Evolutionary conservation across 208 protist species (phyloP).

Genomic region (Leishmania lainsoni): DNA sequence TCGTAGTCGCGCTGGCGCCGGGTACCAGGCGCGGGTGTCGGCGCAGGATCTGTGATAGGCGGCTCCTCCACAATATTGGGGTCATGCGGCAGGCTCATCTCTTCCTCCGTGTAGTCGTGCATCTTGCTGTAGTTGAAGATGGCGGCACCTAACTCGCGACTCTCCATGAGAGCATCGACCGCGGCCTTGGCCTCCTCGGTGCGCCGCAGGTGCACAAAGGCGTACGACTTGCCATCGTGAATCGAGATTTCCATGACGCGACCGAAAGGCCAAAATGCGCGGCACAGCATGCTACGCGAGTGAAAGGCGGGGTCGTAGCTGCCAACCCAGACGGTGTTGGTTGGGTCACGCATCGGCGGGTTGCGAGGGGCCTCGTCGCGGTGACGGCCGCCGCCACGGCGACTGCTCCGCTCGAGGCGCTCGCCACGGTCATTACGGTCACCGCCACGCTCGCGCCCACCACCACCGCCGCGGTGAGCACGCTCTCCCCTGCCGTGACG

Average conservation of each 20-base stretch:
- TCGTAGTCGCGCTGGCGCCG: conserved; percentile 21
- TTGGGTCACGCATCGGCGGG: conserved; percentile 61
- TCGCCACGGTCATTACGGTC: conserved; percentile 25
- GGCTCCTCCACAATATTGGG: conserved; percentile 30
- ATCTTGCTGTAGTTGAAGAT: conserved; percentile 89
- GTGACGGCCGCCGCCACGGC: conserved; percentile 11
- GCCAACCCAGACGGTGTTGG: conserved; percentile 90
- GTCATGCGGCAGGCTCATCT: conserved; percentile 64
- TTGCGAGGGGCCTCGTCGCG: conserved; percentile 28
- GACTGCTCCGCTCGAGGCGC: conserved; percentile 5
- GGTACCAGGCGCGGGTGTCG: conserved; percentile 18
- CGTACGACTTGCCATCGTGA: conserved; percentile 73
- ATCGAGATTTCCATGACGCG: conserved; percentile 79
- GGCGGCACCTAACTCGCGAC: conserved; percentile 53
- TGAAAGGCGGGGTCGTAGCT: conserved; percentile 67
- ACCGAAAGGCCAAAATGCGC: conserved; percentile 74
- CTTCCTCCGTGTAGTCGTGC: conserved; percentile 80
- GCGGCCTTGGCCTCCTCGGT: conserved; percentile 78
- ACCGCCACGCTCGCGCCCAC: conserved; percentile 15
- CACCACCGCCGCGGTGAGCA: conserved; percentile 4
- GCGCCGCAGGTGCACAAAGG: conserved; percentile 85
- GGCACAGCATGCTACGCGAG: conserved; percentile 51
- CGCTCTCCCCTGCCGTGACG: conserved; percentile 11
- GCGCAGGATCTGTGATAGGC: conserved; percentile 18
- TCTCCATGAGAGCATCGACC: conserved; percentile 65